Evolutionary conservation across 2,329 filamentous ascomycete genomes (phyloP).

Genomic region (Xylariaceae sp.): DNA sequence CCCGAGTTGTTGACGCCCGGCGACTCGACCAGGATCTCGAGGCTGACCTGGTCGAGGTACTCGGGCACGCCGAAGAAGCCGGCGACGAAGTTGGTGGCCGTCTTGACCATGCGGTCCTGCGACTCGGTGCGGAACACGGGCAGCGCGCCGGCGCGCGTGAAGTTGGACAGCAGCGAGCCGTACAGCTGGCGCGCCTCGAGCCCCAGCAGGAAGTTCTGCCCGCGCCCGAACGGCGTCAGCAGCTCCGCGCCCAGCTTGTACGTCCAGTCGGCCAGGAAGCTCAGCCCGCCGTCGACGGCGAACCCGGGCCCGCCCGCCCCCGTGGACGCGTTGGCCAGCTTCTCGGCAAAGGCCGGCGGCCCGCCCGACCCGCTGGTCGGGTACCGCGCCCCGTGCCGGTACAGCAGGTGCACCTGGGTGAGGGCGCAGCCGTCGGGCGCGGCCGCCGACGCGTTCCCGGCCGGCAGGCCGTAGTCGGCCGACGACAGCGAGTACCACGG

Average conservation of each 20-base stretch:
- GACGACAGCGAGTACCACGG: slow-evolving; percentile 27
- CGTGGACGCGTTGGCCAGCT: slow-evolving; percentile 26
- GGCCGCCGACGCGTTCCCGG: slow-evolving; percentile 22
- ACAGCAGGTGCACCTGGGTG: slow-evolving; percentile 25
- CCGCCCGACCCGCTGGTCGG: slow-evolving; percentile 21
- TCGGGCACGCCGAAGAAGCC: slow-evolving; percentile 28
- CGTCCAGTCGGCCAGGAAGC: slow-evolving; percentile 24
- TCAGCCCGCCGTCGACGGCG: slow-evolving; percentile 21
- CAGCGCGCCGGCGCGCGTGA: slow-evolving; percentile 28
- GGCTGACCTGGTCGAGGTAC: slow-evolving; percentile 24
- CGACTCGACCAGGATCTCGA: slow-evolving; percentile 26
- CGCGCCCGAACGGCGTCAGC: slow-evolving; percentile 30
- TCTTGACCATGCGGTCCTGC: slow-evolving; percentile 27
- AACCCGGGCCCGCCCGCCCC: too few relatives aligned
- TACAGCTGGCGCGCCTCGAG: slow-evolving; percentile 33
- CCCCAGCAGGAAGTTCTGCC: slow-evolving; percentile 33
- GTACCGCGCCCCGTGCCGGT: slow-evolving; percentile 27
- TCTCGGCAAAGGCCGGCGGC: slow-evolving; percentile 24
- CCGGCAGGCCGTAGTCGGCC: slow-evolving; percentile 24
- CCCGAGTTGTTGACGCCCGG: slow-evolving; percentile 23
- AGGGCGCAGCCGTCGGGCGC: slow-evolving; percentile 23
- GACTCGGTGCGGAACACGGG: slow-evolving; percentile 30
- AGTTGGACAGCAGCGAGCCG: slow-evolving; percentile 35
- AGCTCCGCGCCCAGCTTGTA: slow-evolving; percentile 29
- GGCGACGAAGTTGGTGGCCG: slow-evolving; percentile 24